Percentiles rank a stretch among this genome's conserved stretches.
Evolutionary conservation across 73 alveolate genomes (phyloP).

Genomic region (Paramecium biaurelia): DNA sequence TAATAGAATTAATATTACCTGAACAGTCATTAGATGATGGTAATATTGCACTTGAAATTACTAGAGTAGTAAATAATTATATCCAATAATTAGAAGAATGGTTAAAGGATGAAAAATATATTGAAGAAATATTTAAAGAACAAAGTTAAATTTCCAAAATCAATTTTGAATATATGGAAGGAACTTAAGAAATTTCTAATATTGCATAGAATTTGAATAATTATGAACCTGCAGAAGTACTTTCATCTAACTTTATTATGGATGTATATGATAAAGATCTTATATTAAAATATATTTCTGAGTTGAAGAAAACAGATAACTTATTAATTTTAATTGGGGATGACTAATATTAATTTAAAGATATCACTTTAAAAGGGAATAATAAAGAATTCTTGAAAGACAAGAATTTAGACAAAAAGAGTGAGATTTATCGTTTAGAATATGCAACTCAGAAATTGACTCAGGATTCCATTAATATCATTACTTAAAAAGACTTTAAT

Average conservation of each 20-base stretch:
- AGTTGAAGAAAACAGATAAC: not conserved
- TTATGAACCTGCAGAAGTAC: not conserved
- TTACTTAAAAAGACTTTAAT: not conserved
- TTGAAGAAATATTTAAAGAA: not conserved
- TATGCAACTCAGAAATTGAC: not conserved
- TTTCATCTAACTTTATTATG: not conserved
- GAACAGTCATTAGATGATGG: not conserved
- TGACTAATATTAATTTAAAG: not conserved
- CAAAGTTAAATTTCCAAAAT: slow-evolving; percentile 8
- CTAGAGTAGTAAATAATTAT: not conserved
- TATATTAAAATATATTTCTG: not conserved
- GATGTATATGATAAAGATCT: not conserved
- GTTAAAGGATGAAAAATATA: slow-evolving; percentile 1
- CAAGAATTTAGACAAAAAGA: not conserved
- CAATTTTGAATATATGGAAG: slow-evolving; percentile 30
- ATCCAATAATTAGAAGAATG: not conserved
- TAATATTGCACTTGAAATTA: not conserved
- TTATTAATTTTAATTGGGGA: not conserved
- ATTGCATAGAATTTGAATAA: slow-evolving; percentile 3
- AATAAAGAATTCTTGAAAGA: slow-evolving; percentile 3
- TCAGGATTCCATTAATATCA: not conserved
- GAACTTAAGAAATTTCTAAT: not conserved
- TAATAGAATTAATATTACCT: not conserved
- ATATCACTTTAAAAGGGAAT: not conserved
- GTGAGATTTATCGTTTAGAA: slow-evolving; percentile 24